A percentile compares a stretch with the other conserved stretches of the same genome.
Evolutionary conservation across 192 early-diverging fungal species (phyloP).

Genomic region (Piromyces finnis): DNA sequence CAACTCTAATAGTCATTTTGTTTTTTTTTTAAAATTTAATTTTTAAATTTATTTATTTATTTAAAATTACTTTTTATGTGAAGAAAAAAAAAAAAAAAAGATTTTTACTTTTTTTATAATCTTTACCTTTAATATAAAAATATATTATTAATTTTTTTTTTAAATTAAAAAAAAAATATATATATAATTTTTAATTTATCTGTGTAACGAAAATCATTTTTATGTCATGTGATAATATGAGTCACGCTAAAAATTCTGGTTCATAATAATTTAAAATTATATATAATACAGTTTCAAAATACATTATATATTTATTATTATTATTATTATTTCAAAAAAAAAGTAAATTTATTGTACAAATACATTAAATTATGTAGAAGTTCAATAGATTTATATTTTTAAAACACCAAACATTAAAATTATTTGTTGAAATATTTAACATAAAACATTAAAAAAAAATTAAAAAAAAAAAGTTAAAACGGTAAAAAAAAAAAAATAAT

Average conservation of each 20-base stretch:
- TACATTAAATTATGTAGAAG: too few species aligned
- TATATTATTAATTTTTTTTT: neutral
- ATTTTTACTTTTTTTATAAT: neutral
- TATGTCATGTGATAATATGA: neutral
- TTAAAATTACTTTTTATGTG: neutral
- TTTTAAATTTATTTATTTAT: neutral
- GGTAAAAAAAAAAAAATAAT: too few species aligned
- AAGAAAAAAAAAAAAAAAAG: neutral
- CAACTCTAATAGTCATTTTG: neutral
- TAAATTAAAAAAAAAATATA: neutral
- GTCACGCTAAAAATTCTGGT: neutral
- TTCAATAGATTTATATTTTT: too few species aligned
- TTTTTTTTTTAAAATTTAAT: neutral
- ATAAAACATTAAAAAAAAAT: too few species aligned
- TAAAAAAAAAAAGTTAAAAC: too few species aligned
- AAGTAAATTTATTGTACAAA: too few species aligned
- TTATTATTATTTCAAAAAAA: too few species aligned
- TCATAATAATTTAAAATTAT: too few species aligned
- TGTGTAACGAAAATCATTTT: neutral
- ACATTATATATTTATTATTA: too few species aligned
- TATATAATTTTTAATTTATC: neutral
- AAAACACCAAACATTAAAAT: too few species aligned
- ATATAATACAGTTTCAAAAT: too few species aligned
- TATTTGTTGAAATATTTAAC: too few species aligned
- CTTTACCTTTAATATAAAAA: neutral